These are phyloP conservation scores for Rubroboletus pulcherrimus DNA, from an alignment of 768 basidiomycete species.

Conservation along the genomic window DNA sequence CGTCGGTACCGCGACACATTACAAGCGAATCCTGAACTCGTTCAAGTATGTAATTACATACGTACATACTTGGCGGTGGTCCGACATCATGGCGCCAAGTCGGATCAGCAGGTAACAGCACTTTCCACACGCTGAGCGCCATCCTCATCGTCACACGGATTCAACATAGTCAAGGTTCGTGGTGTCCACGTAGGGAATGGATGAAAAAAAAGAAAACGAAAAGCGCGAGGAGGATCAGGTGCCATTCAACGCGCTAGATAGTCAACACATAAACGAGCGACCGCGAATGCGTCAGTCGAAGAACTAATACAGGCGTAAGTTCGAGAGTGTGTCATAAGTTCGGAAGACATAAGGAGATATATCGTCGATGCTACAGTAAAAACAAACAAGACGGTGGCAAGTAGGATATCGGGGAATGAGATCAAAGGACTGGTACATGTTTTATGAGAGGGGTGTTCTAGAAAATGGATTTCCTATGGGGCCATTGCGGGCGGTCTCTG, in stretches of 20 bases:
- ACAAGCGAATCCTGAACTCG: too few relatives aligned
- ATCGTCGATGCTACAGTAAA: slow-evolving; percentile 14
- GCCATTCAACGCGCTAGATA: not conserved
- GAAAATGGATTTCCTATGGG: slow-evolving; percentile 9
- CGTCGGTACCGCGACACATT: too few relatives aligned
- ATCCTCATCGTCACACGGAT: too few relatives aligned
- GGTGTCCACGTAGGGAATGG: too few relatives aligned
- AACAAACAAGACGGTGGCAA: not conserved
- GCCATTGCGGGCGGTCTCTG: slow-evolving; percentile 33
- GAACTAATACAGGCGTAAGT: slow-evolving; percentile 9
- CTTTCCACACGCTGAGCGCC: too few relatives aligned
- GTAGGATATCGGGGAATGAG: slow-evolving; percentile 13
- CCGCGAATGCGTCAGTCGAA: not conserved
- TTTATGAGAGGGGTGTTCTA: slow-evolving; percentile 1
- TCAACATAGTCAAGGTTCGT: too few relatives aligned
- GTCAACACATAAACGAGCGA: not conserved
- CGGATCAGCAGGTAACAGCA: too few relatives aligned
- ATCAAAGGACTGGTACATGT: not conserved
- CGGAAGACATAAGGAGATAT: not conserved
- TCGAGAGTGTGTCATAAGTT: not conserved
- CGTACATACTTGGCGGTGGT: too few relatives aligned
- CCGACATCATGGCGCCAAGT: too few relatives aligned
- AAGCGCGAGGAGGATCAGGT: not conserved
- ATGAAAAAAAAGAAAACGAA: not conserved
- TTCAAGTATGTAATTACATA: too few relatives aligned